Conservation (phyloP, 192 early-diverging fungal genomes). For the Coemansia umbellata region DNA sequence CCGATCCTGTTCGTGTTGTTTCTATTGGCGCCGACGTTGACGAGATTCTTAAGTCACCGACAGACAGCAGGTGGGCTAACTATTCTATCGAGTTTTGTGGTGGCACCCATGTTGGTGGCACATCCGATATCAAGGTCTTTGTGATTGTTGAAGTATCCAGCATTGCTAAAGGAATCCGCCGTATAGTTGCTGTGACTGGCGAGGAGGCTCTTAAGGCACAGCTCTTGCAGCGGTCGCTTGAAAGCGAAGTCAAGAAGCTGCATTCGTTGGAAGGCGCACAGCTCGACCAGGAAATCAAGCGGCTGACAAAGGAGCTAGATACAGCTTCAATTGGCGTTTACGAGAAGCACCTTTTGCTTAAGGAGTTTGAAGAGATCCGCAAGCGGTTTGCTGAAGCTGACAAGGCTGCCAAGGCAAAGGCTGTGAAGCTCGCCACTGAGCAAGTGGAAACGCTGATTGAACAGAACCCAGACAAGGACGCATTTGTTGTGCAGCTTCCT, state of each 20-base stretch:
- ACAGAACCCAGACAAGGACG: constrained; percentile 54
- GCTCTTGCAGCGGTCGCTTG: constrained; percentile 66
- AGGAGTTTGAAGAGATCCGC: constrained; percentile 69
- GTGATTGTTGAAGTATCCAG: constrained; percentile 83
- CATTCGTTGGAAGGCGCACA: constrained; percentile 54
- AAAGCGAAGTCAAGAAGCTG: constrained; percentile 59
- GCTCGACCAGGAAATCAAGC: constrained; percentile 79
- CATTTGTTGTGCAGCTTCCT: constrained; percentile 56
- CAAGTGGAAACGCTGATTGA: constrained; percentile 71
- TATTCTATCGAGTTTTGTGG: constrained; percentile 97
- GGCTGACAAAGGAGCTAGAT: constrained; percentile 75
- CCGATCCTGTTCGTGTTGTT: constrained; percentile 96
- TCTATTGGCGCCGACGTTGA: constrained; percentile 86
- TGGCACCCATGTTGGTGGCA: constrained; percentile 91
- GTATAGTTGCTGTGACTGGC: constrained; percentile 91
- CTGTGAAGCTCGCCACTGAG: constrained; percentile 79
- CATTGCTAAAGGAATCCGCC: constrained; percentile 95
- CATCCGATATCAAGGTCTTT: constrained; percentile 84
- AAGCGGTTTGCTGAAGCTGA: constrained; percentile 85
- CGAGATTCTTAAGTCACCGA: constrained; percentile 74
- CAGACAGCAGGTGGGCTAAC: constrained; percentile 74
- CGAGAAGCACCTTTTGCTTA: constrained; percentile 70
- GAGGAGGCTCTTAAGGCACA: constrained; percentile 81
- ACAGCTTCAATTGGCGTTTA: constrained; percentile 73
- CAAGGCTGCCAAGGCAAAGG: constrained; percentile 80